Evolutionary conservation across 345 rosid genomes (phyloP), one percentile per base, ranked within the genome.

Genomic region (Hibiscus syriacus): DNA sequence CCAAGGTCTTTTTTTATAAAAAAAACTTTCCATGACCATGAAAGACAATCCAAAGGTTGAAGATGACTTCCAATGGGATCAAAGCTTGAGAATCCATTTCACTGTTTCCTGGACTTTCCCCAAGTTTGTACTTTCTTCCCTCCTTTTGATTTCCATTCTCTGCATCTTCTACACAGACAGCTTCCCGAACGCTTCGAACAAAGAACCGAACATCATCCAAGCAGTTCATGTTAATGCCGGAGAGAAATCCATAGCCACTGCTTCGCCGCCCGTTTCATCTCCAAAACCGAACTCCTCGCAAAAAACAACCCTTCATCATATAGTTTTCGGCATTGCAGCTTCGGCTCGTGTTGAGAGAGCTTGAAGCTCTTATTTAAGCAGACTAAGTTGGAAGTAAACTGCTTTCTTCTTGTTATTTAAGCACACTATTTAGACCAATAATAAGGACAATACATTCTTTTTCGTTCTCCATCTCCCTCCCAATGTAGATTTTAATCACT

Each of bases 291-390:
- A 2, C 16, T 75, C 65, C 0, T 80, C 71, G 10, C 60, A 6
- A 2, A 61, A 71, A 41, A 89, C 91, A 0, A 73, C 48, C 6
- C 74, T 89, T 55, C 70, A 57, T 2, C 96, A 89, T 77, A 62
- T 89, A n/a, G n/a, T n/a, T n/a, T n/a, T n/a, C n/a, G n/a, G n/a
- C n/a, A n/a, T n/a, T n/a, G n/a, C n/a, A n/a, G 85, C 91, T 25
- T 88, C 96, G 0, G 72, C 96, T 39, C 17, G 49, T n/a, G n/a
- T n/a, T n/a, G n/a, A n/a, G n/a, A n/a, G n/a, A n/a, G n/a, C n/a
- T n/a, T n/a, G n/a, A n/a, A n/a, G n/a, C n/a, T n/a, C n/a, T n/a
- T n/a, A n/a, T n/a, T n/a, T n/a, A n/a, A n/a, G n/a, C n/a, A n/a
- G n/a, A n/a, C n/a, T n/a, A n/a, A n/a, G n/a, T n/a, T n/a, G n/a